Base-by-base conservation (phyloP, 2,329 filamentous ascomycete species). In the Aschersonia sp. region DNA sequence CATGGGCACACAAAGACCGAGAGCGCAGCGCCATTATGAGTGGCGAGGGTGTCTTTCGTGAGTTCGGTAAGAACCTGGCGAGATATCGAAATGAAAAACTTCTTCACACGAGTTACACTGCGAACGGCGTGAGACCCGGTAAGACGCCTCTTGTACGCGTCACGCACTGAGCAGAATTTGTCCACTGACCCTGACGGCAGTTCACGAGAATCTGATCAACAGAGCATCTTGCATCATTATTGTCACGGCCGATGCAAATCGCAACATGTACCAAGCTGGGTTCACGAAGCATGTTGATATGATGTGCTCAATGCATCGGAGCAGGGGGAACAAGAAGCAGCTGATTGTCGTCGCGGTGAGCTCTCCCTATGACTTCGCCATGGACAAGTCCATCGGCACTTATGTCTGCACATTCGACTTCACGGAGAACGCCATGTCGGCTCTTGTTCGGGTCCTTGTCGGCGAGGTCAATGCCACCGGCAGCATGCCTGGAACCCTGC, bases 401-500 rank as follows among this genome's bases (percentile, higher is more conserved):
- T 96, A 96, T 58, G 76, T 97, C 41, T 96, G 91, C 69, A 95
- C 89, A 0, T 96, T 94, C 62, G 89, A 96, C 66, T 96, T 95
- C 58, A 96, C 91, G 0, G 91, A 96, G 57, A 91, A 85, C 5
- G 89, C 91, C 20, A 78, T 96, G 68, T 82, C 84, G 51, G 86
- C 89, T 1, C 69, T 95, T 4, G 87, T 94, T 20, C 82, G 87
- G 50, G 84, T 87, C 0, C 68, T 96, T 0, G 91, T 91, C 56
- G 89, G 89, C 7, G 86, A 94, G 51, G 73, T 75, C 47, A 64
- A 68, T 7, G 77, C 79, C 0, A 69, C 70, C 31, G 79, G 78
- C 0, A 79, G 75, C 0, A 68, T 83, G 47, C 79, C 79, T 0
- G 79, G 89, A 1, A 91, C 87, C 0, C 76, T 95, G 53, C 81